phyloP scores from a whole-genome alignment of 176 grass and related monocot species.

The Areca catechu region DNA sequence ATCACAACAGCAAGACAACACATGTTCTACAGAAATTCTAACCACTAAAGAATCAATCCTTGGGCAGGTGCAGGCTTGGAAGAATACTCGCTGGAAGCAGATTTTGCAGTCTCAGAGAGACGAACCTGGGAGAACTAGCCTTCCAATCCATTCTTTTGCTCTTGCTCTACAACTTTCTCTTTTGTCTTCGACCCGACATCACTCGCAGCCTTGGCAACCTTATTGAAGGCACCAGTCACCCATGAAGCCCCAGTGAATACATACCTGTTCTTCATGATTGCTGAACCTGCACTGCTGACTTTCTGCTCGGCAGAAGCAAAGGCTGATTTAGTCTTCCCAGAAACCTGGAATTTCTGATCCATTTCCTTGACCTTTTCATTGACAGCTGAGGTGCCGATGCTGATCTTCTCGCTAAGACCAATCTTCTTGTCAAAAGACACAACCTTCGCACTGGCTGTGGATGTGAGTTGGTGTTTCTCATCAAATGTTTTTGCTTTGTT shows the following conservation, averaged over 20 bases:
- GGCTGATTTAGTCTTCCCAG: slow-evolving; percentile 59
- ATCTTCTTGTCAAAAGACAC: slow-evolving; percentile 72
- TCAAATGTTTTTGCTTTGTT: slow-evolving; percentile 66
- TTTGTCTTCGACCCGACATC: slow-evolving; percentile 79
- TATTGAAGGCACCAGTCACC: slow-evolving; percentile 54
- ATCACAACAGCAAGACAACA: too few relatives aligned
- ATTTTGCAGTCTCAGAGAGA: too few relatives aligned
- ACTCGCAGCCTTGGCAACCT: slow-evolving; percentile 48
- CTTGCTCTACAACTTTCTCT: slow-evolving; percentile 64
- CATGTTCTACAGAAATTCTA: too few relatives aligned
- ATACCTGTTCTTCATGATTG: slow-evolving; percentile 86
- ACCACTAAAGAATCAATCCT: too few relatives aligned
- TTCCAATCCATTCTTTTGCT: slow-evolving; percentile 30
- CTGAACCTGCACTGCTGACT: slow-evolving; percentile 58
- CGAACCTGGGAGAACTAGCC: neutral
- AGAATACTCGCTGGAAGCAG: too few relatives aligned
- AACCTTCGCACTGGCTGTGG: slow-evolving; percentile 63
- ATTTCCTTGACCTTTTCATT: slow-evolving; percentile 75
- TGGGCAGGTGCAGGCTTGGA: too few relatives aligned
- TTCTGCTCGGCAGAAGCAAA: slow-evolving; percentile 61
- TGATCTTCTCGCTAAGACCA: slow-evolving; percentile 74
- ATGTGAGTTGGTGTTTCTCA: slow-evolving; percentile 68
- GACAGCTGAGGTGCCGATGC: slow-evolving; percentile 43
- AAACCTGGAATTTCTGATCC: slow-evolving; percentile 81
- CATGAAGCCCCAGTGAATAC: slow-evolving; percentile 64